Evolutionary conservation across 1,139 yeast genomes (phyloP).

Genomic region (Yamadazyma sp.): DNA sequence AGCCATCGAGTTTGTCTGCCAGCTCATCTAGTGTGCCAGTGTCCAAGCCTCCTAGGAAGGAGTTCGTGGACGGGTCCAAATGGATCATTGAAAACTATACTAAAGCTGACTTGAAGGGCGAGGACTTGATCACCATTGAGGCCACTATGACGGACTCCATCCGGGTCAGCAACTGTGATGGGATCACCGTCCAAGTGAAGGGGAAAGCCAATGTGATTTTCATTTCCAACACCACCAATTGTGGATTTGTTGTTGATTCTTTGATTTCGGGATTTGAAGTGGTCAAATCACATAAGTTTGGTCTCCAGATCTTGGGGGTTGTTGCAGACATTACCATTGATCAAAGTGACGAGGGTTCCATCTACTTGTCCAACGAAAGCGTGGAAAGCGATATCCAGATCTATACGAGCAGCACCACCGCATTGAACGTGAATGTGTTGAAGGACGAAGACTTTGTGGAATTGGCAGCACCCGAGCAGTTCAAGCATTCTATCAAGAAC

Average conservation of each 20-base stretch:
- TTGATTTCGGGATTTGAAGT: slow-evolving; percentile 87
- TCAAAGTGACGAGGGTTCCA: slow-evolving; percentile 81
- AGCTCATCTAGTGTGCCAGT: slow-evolving; percentile 24
- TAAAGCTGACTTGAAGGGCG: slow-evolving; percentile 38
- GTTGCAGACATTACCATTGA: slow-evolving; percentile 86
- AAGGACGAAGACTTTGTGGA: slow-evolving; percentile 65
- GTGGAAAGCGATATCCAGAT: slow-evolving; percentile 63
- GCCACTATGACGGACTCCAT: slow-evolving; percentile 87
- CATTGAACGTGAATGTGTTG: slow-evolving; percentile 82
- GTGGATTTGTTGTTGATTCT: slow-evolving; percentile 79
- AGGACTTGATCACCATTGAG: slow-evolving; percentile 61
- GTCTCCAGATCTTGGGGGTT: slow-evolving; percentile 76
- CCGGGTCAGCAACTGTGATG: slow-evolving; percentile 78
- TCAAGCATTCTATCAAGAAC: slow-evolving; percentile 55
- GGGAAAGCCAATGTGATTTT: slow-evolving; percentile 93
- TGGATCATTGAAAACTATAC: slow-evolving; percentile 88
- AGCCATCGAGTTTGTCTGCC: slow-evolving; percentile 63
- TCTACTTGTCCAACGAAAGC: slow-evolving; percentile 74
- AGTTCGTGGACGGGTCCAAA: slow-evolving; percentile 74
- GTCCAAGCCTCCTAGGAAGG: slow-evolving; percentile 70
- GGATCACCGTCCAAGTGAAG: slow-evolving; percentile 73
- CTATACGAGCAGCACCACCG: slow-evolving; percentile 80
- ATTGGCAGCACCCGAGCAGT: slow-evolving; percentile 84
- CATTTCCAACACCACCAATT: slow-evolving; percentile 66
- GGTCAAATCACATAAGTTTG: slow-evolving; percentile 79